Evolutionary conservation across 1,284 basidiomycete species (phyloP).

Genomic region (Entoloma clypeatum): DNA sequence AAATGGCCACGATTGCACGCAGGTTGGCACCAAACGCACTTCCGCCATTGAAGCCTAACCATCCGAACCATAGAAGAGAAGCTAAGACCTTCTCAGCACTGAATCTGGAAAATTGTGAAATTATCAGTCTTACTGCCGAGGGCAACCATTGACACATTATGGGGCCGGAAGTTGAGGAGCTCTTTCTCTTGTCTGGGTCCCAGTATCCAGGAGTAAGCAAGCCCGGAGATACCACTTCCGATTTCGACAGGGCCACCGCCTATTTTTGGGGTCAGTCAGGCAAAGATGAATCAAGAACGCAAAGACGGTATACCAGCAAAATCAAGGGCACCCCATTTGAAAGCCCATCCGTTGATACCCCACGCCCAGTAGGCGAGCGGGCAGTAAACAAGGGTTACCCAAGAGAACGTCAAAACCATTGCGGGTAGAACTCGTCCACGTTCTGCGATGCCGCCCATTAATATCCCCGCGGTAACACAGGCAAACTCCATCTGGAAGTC

Average conservation of each 20-base stretch:
- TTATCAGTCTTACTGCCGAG: slow-evolving; percentile 58
- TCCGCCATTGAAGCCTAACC: slow-evolving; percentile 69
- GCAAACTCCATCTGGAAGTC: slow-evolving; percentile 91
- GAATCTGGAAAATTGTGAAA: slow-evolving; percentile 34
- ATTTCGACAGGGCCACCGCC: slow-evolving; percentile 95
- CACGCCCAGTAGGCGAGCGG: slow-evolving; percentile 53
- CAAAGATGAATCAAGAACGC: slow-evolving; percentile 7
- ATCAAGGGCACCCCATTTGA: slow-evolving; percentile 88
- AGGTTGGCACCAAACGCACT: slow-evolving; percentile 90
- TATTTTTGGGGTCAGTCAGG: slow-evolving; percentile 27
- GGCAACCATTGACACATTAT: slow-evolving; percentile 87
- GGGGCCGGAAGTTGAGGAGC: slow-evolving; percentile 85
- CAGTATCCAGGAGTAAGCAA: slow-evolving; percentile 86
- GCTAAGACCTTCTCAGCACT: slow-evolving; percentile 41
- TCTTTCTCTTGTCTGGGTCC: slow-evolving; percentile 77
- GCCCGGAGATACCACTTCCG: slow-evolving; percentile 81
- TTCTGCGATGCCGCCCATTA: slow-evolving; percentile 85
- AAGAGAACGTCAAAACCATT: slow-evolving; percentile 84
- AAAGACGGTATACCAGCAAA: slow-evolving; percentile 53
- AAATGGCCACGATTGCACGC: slow-evolving; percentile 81
- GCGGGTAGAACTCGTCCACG: slow-evolving; percentile 85
- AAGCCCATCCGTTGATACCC: slow-evolving; percentile 72
- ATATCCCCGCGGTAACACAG: slow-evolving; percentile 71
- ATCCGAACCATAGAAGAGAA: slow-evolving; percentile 86
- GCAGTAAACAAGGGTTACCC: slow-evolving; percentile 84